Percentiles rank a stretch among this genome's conserved stretches.
These are phyloP conservation scores for Pisolithus marmoratus DNA, from an alignment of 768 basidiomycete species.

Conservation along the genomic window DNA sequence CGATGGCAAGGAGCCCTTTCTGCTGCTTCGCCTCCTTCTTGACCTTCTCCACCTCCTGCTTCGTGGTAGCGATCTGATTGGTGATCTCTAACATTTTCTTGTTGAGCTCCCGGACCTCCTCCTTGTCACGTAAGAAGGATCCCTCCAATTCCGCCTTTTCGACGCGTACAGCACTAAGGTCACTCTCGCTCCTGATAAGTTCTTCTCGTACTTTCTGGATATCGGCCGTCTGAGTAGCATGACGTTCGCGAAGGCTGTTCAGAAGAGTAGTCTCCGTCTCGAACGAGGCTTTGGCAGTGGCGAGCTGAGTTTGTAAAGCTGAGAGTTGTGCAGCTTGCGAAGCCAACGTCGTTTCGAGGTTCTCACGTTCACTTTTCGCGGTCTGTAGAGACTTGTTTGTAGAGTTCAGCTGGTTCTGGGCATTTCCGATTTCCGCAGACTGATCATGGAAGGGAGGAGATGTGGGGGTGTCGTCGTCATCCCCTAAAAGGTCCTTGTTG, in stretches of 20 bases:
- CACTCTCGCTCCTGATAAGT: slow-evolving; percentile 86
- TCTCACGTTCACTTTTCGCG: slow-evolving; percentile 58
- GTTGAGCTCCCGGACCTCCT: slow-evolving; percentile 84
- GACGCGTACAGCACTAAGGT: slow-evolving; percentile 79
- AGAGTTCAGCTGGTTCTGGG: slow-evolving; percentile 77
- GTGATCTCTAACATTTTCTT: slow-evolving; percentile 77
- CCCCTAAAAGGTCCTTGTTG: slow-evolving; percentile 59
- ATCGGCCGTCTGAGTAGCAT: slow-evolving; percentile 57
- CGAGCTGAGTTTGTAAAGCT: slow-evolving; percentile 76
- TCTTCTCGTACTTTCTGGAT: slow-evolving; percentile 71
- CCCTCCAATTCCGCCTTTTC: slow-evolving; percentile 94
- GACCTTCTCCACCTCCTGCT: slow-evolving; percentile 74
- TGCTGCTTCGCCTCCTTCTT: slow-evolving; percentile 96
- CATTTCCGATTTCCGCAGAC: slow-evolving; percentile 83
- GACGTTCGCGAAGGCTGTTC: slow-evolving; percentile 62
- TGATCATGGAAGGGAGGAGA: slow-evolving; percentile 60
- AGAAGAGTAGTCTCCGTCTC: slow-evolving; percentile 78
- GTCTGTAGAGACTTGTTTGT: slow-evolving; percentile 68
- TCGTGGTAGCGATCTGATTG: slow-evolving; percentile 63
- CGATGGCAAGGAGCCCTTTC: slow-evolving; percentile 91
- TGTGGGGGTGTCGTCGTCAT: slow-evolving; percentile 49
- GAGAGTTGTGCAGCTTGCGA: slow-evolving; percentile 71
- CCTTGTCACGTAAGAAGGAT: slow-evolving; percentile 82
- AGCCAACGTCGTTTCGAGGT: slow-evolving; percentile 59
- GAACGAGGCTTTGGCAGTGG: slow-evolving; percentile 76